These are phyloP conservation scores for Pseudocercospora fijiensis DNA, from an alignment of 2,329 filamentous ascomycete genomes.

Conservation along the genomic window DNA sequence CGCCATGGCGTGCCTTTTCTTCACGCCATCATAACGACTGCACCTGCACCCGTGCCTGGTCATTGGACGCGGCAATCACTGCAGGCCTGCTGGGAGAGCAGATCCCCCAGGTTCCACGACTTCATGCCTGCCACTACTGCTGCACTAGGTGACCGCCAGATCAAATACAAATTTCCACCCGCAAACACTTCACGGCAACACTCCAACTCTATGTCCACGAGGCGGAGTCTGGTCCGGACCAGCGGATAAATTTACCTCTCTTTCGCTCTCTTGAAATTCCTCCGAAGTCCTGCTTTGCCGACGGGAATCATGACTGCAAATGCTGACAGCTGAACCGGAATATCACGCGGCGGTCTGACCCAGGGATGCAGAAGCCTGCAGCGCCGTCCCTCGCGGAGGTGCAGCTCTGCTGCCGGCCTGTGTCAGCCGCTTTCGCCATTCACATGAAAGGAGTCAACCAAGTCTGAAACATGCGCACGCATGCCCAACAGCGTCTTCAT, in stretches of 20 bases:
- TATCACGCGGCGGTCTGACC: conserved; percentile 18
- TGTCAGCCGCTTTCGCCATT: neutral
- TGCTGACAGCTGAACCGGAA: neutral
- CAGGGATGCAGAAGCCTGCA: conserved; percentile 6
- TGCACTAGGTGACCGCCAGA: neutral
- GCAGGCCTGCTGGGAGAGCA: neutral
- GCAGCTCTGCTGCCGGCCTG: conserved; percentile 10
- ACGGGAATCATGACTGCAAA: neutral
- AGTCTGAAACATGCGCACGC: neutral
- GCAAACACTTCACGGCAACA: neutral
- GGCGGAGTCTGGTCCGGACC: neutral
- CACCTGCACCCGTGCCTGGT: neutral
- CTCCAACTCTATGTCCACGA: neutral
- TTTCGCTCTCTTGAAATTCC: neutral
- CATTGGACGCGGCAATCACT: conserved; percentile 1
- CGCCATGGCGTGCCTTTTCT: neutral
- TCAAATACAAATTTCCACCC: neutral
- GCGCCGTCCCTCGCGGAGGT: conserved; percentile 7
- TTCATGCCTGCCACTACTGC: neutral
- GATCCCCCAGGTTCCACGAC: conserved; percentile 4
- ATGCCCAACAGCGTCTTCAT: neutral
- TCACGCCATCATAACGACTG: neutral
- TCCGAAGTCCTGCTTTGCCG: neutral
- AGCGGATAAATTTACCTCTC: neutral
- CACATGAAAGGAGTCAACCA: conserved; percentile 11